Evolutionary conservation across 2,329 filamentous ascomycete species (phyloP).

Genomic region (Biscogniauxia marginata): DNA sequence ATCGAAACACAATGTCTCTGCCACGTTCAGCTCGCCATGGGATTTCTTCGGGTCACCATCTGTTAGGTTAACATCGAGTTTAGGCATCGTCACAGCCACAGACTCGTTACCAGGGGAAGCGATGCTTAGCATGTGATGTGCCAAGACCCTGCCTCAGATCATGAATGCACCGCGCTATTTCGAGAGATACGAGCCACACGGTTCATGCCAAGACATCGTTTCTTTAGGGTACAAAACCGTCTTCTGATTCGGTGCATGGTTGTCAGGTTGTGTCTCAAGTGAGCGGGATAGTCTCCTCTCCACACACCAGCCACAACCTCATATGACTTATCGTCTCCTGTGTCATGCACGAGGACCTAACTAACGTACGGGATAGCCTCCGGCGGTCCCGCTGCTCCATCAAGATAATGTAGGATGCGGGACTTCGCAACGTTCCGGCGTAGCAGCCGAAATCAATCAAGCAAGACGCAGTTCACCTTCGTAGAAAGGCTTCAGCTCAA

Average conservation of each 20-base stretch:
- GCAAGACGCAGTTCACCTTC: not conserved
- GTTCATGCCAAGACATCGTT: slow-evolving; percentile 16
- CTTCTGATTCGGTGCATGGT: slow-evolving; percentile 17
- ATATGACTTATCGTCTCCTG: not conserved
- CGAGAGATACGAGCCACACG: slow-evolving; percentile 23
- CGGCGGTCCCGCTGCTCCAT: not conserved
- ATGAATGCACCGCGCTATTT: slow-evolving; percentile 11
- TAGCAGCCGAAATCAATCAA: not conserved
- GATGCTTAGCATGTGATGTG: slow-evolving; percentile 20
- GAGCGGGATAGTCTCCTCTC: slow-evolving; percentile 5
- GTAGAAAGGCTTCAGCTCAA: not conserved
- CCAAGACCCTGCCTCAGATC: slow-evolving; percentile 20
- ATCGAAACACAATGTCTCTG: slow-evolving; percentile 8
- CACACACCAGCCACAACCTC: slow-evolving; percentile 21
- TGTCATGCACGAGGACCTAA: not conserved
- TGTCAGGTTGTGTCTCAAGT: not conserved
- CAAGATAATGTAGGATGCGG: not conserved
- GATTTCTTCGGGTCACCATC: slow-evolving; percentile 11
- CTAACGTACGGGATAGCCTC: not conserved
- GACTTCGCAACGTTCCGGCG: not conserved
- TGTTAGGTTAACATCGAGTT: slow-evolving; percentile 3
- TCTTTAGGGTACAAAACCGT: slow-evolving; percentile 10
- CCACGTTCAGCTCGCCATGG: slow-evolving; percentile 12
- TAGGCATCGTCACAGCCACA: slow-evolving; percentile 7
- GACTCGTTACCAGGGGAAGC: slow-evolving; percentile 12